A percentile compares a stretch with the other conserved stretches of the same genome.
Conservation (phyloP, 176 grass and related monocot genomes). For the Poa annua region DNA sequence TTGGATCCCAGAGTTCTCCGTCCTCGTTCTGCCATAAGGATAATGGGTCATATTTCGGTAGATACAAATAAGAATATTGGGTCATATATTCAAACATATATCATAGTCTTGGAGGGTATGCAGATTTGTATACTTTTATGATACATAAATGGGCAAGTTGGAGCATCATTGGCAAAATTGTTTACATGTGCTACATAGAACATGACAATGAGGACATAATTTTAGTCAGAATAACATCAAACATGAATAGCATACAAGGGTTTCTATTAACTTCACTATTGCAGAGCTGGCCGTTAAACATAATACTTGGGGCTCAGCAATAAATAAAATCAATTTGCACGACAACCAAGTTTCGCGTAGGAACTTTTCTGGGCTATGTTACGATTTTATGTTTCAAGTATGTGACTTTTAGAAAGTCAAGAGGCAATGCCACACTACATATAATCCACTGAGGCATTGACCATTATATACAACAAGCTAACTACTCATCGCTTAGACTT, state of each 20-base stretch:
- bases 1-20: constrained; percentile 61
- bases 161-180: not conserved
- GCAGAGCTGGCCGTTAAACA: constrained; percentile 4
- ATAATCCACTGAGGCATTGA: not conserved
- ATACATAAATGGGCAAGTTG: constrained; percentile 7
- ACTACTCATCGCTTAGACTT: not conserved
- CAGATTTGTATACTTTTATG: not conserved
- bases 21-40: constrained; percentile 57
- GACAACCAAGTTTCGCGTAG: constrained; percentile 16
- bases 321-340: not conserved
- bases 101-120: constrained; percentile 6
- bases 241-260: not conserved
- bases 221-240: not conserved
- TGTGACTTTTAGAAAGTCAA: not conserved
- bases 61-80: not conserved
- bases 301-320: constrained; percentile 4
- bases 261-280: constrained; percentile 5
- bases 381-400: not conserved
- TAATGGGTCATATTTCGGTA: not conserved
- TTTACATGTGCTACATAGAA: constrained; percentile 8
- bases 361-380: constrained; percentile 22
- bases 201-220: constrained; percentile 3
- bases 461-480: constrained; percentile 11
- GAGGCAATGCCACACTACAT: not conserved
- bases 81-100: constrained; percentile 6